These are phyloP conservation scores for Schoenoplectus triqueter DNA, from an alignment of 202 grass and related monocot genomes.

Conservation along the genomic window DNA sequence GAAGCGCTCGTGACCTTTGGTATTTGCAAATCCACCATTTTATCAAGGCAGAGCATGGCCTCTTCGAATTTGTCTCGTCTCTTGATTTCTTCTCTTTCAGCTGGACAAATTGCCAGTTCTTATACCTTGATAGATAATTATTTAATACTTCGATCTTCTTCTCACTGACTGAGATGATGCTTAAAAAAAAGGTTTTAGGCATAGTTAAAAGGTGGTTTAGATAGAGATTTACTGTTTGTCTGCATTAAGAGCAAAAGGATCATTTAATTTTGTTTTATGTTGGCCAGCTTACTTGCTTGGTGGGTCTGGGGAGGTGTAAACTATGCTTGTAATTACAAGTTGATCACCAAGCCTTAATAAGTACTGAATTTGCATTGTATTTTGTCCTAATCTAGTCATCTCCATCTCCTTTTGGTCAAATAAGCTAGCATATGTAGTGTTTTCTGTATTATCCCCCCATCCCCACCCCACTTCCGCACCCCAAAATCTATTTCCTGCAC, in stretches of 20 bases:
- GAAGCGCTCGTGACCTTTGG: not conserved
- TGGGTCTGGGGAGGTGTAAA: not conserved
- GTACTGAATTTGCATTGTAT: not conserved
- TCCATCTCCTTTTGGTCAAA: not conserved
- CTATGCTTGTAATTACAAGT: not conserved
- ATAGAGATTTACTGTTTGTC: not conserved
- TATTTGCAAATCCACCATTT: not conserved
- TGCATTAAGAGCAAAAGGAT: not conserved
- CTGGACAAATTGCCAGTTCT: not conserved
- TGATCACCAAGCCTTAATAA: not conserved
- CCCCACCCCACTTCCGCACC: not conserved
- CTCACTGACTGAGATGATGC: not conserved
- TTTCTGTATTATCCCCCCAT: not conserved
- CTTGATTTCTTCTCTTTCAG: not conserved
- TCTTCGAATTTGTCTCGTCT: not conserved
- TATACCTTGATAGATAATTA: not conserved
- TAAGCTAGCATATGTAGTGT: not conserved
- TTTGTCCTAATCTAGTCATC: not conserved
- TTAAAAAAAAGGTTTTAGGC: not conserved
- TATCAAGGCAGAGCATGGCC: not conserved
- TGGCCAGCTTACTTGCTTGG: not conserved
- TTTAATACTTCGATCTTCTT: not conserved
- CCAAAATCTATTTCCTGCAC: not conserved
- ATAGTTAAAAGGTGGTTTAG: not conserved
- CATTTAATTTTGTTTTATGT: not conserved